Conservation (phyloP, 2,329 filamentous ascomycete species). For the Hypomyces rosellus region DNA sequence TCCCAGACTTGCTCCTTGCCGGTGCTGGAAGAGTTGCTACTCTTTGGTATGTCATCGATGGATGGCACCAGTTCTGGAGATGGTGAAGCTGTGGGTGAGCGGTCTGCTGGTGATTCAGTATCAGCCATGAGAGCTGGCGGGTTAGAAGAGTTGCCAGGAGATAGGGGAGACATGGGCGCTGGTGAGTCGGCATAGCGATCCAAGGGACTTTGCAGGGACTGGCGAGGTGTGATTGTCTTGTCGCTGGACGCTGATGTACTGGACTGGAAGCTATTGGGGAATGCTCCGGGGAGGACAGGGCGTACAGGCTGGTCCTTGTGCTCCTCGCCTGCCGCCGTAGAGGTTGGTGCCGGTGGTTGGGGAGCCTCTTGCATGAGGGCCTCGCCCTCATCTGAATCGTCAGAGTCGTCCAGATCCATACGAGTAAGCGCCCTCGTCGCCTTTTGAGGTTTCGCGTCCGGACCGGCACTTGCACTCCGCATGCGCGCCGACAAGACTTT, state of each 20-base stretch:
- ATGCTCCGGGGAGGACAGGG: constrained; percentile 34
- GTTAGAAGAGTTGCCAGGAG: constrained; percentile 35
- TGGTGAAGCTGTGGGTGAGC: constrained; percentile 57
- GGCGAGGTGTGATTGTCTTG: constrained; percentile 21
- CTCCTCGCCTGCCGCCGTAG: constrained; percentile 14
- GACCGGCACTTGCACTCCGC: constrained; percentile 26
- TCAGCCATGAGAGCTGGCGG: constrained; percentile 65
- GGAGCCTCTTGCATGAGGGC: constrained; percentile 24
- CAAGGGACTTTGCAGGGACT: constrained; percentile 6
- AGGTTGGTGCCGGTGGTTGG: constrained; percentile 14
- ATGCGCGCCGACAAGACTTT: constrained; percentile 15
- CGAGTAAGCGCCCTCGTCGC: constrained; percentile 46
- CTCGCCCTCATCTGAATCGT: constrained; percentile 48
- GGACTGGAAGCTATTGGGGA: constrained; percentile 35
- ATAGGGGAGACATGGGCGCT: constrained; percentile 8
- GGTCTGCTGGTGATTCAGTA: constrained; percentile 63
- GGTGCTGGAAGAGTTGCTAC: constrained; percentile 30
- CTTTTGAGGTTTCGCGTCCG: constrained; percentile 49
- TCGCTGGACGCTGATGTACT: constrained; percentile 27
- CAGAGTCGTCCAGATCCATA: constrained; percentile 65
- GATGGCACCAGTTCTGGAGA: constrained; percentile 54
- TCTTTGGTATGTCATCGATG: constrained; percentile 33
- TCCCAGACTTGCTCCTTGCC: constrained; percentile 62
- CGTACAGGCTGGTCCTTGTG: constrained; percentile 19
- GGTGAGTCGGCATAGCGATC: constrained; percentile 17